Percentiles rank a stretch among this genome's conserved stretches.
Conservation (phyloP, 2,329 filamentous ascomycete genomes). For the Pyrenochaeta sp. region DNA sequence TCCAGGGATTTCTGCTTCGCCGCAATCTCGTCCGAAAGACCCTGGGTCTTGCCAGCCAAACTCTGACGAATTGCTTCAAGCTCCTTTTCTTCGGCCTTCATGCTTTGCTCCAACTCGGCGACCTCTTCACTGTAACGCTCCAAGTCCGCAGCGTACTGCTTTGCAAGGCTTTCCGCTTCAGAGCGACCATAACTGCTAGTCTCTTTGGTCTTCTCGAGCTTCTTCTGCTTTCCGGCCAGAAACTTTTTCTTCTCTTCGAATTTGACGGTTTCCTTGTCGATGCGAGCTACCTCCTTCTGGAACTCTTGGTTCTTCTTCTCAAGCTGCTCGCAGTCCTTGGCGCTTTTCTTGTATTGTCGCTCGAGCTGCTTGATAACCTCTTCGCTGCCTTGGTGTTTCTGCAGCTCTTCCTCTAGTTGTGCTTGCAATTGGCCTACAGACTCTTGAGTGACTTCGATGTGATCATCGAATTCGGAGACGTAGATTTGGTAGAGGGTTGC, state of each 20-base stretch:
- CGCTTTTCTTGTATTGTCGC: constrained; percentile 81
- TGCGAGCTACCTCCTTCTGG: constrained; percentile 86
- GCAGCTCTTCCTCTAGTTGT: constrained; percentile 83
- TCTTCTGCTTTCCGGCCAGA: constrained; percentile 87
- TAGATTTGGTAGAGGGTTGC: constrained; percentile 93
- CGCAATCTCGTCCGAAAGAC: constrained; percentile 90
- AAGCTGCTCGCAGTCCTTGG: constrained; percentile 80
- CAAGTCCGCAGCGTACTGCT: constrained; percentile 80
- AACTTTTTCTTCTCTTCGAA: constrained; percentile 99
- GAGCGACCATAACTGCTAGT: constrained; percentile 76
- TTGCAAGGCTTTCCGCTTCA: constrained; percentile 79
- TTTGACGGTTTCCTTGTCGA: constrained; percentile 96
- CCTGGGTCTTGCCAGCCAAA: constrained; percentile 94
- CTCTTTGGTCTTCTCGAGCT: constrained; percentile 86
- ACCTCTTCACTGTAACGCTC: constrained; percentile 79
- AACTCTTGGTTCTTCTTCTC: constrained; percentile 82
- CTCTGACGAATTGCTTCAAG: constrained; percentile 82
- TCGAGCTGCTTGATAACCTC: constrained; percentile 89
- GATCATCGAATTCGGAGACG: constrained; percentile 86
- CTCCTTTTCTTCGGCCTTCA: constrained; percentile 81
- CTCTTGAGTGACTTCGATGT: constrained; percentile 86
- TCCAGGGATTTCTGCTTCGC: constrained; percentile 92
- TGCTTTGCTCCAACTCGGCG: constrained; percentile 74
- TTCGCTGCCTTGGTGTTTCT: constrained; percentile 90
- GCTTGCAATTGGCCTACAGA: constrained; percentile 90